Evolutionary conservation across 129 eudicot species (phyloP).

Genomic region (Chrysanthemum lavandulifolium): DNA sequence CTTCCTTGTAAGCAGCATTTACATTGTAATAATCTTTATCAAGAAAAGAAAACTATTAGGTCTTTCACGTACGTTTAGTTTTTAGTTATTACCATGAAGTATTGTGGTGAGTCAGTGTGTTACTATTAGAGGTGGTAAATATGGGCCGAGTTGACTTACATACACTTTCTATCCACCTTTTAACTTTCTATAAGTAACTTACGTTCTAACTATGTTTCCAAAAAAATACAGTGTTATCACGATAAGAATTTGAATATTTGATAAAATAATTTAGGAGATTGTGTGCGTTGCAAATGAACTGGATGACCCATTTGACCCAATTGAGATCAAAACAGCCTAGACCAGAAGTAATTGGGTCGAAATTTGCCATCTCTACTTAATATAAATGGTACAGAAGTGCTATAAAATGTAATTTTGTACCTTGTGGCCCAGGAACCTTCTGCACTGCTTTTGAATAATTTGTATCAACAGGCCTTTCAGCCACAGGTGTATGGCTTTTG

Average conservation of each 20-base stretch:
- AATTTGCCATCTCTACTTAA: neutral
- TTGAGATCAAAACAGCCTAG: neutral
- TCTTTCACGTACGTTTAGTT: conserved; percentile 8
- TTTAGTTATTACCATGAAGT: neutral
- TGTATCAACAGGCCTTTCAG: conserved; percentile 54
- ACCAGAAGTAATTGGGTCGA: neutral
- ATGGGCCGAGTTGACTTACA: no score
- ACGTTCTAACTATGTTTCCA: no score
- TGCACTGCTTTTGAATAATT: conserved; percentile 48
- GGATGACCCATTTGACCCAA: neutral
- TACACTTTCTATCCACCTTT: no score
- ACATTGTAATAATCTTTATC: conserved; percentile 31
- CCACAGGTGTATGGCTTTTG: conserved; percentile 32
- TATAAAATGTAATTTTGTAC: conserved; percentile 33
- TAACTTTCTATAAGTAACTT: no score
- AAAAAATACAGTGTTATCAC: no score
- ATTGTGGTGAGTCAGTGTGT: neutral
- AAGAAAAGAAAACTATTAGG: neutral
- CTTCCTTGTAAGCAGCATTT: conserved; percentile 31
- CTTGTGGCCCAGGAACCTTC: conserved; percentile 47
- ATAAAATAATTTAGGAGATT: neutral
- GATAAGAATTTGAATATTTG: no score
- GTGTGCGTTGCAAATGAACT: neutral
- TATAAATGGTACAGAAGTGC: neutral
- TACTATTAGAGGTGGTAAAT: no score